Evolutionary conservation across 2,329 filamentous ascomycete genomes (phyloP), one percentile per base, ranked within the genome.

Genomic region (Trichoderma citrinoviride): DNA sequence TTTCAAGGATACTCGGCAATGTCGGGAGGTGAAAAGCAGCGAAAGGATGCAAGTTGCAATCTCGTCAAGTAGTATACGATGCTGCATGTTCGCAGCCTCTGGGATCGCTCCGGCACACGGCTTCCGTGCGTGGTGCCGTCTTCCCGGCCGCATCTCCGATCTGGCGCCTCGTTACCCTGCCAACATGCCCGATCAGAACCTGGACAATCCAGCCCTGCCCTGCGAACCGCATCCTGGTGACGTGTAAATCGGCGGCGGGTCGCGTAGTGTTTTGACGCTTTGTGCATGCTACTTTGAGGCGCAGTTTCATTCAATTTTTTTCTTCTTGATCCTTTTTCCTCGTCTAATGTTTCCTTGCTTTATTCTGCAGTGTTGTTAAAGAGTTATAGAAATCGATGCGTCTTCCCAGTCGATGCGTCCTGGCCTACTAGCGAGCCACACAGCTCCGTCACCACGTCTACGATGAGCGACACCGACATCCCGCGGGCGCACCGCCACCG

Each of bases 381-480:
- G 2, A 25, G 33, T 46, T 21, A 37, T 29, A 49, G 7, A 27
- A 3, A 29, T 58, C 47, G 25, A 65, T 62, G 62, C 37, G 27
- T 49, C 33, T 56, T 43, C 21, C 49, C 25, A 33, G 8, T 52
- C 33, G 2, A 29, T 40, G 40, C 53, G 23, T 41, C 43, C 14
- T 67, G 68, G 71, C 73, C 14, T 73, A 17, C 41, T 17, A 71
- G 65, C 66, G 66, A 67, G 68, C 67, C 61, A 37, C 10, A 57
- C 55, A 49, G 55, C 63, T 57, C 49, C 37, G 8, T 49, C 25
- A 46, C 52, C 27, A 66, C 60, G 71, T 68, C 1, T 53, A 78
- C 61, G 33, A 64, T 79, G 79, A 71, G 80, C 65, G 70, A 74
- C 41, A 72, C 70, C 66, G 75, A 77, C 40, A 73, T 75, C 40